Evolutionary conservation across 2,329 filamentous ascomycete genomes (phyloP).

Genomic region (Aspergillus caelatus): DNA sequence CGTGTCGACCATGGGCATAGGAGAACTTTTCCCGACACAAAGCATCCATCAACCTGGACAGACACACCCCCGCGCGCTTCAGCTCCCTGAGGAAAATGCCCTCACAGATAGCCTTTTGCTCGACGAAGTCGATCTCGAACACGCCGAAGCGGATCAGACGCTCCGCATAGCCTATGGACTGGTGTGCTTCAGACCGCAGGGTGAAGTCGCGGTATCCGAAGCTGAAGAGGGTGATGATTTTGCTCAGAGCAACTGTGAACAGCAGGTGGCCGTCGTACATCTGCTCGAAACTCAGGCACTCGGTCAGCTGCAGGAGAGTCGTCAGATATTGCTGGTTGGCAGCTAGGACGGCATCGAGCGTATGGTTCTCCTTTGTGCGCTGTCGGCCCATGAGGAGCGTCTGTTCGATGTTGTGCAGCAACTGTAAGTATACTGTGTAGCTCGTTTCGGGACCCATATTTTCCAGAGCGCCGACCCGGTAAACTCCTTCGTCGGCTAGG

Average conservation of each 20-base stretch:
- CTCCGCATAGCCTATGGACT: conserved; percentile 4
- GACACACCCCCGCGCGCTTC: conserved; percentile 13
- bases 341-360: conserved; percentile 14
- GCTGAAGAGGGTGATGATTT: conserved; percentile 14
- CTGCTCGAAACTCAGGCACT: conserved; percentile 3
- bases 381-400: conserved; percentile 10
- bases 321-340: conserved; percentile 16
- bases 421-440: conserved; percentile 11
- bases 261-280: conserved; percentile 17
- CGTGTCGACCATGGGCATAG: conserved; percentile 9
- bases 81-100: conserved; percentile 15
- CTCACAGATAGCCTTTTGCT: conserved; percentile 16
- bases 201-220: conserved; percentile 15
- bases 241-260: conserved; percentile 19
- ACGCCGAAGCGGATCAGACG: conserved; percentile 15
- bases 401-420: conserved; percentile 18
- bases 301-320: conserved; percentile 13
- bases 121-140: conserved; percentile 17
- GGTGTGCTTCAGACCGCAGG: conserved; percentile 9
- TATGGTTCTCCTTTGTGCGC: neutral
- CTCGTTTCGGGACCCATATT: neutral
- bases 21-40: conserved; percentile 5
- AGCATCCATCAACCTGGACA: conserved; percentile 13
- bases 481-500: neutral
- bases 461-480: neutral